These are phyloP conservation scores for Lipomyces yamadae DNA, from an alignment of 805 yeast species.

Conservation along the genomic window DNA sequence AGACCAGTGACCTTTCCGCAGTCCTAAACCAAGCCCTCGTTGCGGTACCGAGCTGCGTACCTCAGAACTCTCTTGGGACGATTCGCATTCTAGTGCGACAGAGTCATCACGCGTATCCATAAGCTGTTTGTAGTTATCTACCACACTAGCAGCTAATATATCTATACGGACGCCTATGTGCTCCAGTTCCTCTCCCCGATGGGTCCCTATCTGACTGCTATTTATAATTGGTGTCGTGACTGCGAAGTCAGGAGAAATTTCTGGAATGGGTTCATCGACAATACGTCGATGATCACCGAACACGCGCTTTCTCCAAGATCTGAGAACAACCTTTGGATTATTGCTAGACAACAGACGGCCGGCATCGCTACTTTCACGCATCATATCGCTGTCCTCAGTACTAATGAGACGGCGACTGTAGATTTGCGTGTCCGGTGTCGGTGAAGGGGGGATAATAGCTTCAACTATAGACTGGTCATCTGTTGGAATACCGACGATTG, in stretches of 20 bases:
- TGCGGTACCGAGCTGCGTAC: background rate
- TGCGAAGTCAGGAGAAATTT: background rate
- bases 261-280: background rate
- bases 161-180: constrained; percentile 35
- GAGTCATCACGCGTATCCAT: background rate
- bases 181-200: background rate
- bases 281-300: background rate
- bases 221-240: background rate
- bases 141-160: constrained; percentile 43
- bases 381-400: background rate
- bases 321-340: constrained; percentile 1
- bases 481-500: constrained; percentile 15
- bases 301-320: background rate
- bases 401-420: background rate
- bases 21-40: background rate
- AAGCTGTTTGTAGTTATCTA: constrained; percentile 30
- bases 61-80: background rate
- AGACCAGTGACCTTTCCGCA: background rate
- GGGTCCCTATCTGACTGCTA: background rate
- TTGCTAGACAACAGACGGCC: background rate
- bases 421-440: constrained; percentile 10
- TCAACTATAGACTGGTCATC: constrained; percentile 36
- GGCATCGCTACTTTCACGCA: background rate
- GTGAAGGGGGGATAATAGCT: constrained; percentile 30
- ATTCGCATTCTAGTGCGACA: background rate